Base-by-base conservation (phyloP, 306 rosid species). In the Hippophae rhamnoides region DNA sequence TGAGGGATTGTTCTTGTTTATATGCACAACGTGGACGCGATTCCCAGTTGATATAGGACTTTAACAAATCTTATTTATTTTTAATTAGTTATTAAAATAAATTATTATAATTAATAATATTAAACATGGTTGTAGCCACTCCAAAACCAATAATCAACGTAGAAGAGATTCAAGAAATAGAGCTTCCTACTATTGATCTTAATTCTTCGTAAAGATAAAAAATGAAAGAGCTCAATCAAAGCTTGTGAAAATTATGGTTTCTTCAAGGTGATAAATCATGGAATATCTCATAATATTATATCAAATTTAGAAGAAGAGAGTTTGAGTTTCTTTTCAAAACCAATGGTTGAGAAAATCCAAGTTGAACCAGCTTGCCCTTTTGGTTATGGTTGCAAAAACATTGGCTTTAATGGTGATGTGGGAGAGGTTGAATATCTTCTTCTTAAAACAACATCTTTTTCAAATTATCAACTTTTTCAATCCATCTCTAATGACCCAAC, bases 381-480 rank as follows among this genome's bases (percentile, higher is more conserved):
- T 27, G 84, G 87, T 4, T 88, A 85, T 68, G 96, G 90, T 27
- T 64, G 70, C 77, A 89, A 85, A 74, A 83, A 51, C 77, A 89
- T 89, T 3, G 96, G 96, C 41, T 65, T 73, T 23, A 75, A 69
- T 52, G 96, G 96, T 6, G 94, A 85, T 42, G 54, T 69, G 47
- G 96, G 96, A 45, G 82, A 83, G 38, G 67, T 89, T 6, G 96
- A 89, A 56, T 89, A 82, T 60, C 84, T 89, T 65, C 56, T 83
- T 3, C 71, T 89, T 38, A 54, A 58, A 57, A 57, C 78, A 6
- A 68, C 43, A 70, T 57, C 85, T 57, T 52, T 63, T 54, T 74
- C 74, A 53, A 70, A 82, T 67, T 65, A 79, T 68, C 80, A 83
- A 4, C 54, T 63, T 1, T 74, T 83, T 63, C 67, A 74, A 57